phyloP scores from a whole-genome alignment of 768 basidiomycete genomes.

The Russula griseocarnosa region DNA sequence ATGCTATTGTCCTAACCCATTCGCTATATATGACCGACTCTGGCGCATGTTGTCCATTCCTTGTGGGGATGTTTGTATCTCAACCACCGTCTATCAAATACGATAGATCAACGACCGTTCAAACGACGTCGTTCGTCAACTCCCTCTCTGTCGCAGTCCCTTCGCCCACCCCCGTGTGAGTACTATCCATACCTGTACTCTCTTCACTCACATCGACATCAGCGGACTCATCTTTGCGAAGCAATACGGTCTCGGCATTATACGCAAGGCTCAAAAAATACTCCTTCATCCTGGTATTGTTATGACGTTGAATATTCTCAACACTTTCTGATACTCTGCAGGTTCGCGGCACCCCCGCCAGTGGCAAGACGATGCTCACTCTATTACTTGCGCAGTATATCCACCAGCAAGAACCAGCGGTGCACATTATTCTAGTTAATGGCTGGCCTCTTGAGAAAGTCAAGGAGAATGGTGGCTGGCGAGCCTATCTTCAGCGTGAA shows the following conservation, averaged over 20 bases:
- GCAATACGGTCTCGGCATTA: neutral
- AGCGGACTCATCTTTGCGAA: neutral
- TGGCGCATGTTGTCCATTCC: too few species aligned
- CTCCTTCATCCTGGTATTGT: neutral
- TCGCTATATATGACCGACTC: too few species aligned
- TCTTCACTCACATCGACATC: neutral
- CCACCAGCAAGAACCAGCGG: too few species aligned
- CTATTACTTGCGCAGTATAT: neutral
- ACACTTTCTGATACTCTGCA: neutral
- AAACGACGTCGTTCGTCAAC: too few species aligned
- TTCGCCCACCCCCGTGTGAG: neutral
- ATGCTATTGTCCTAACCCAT: too few species aligned
- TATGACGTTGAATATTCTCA: neutral
- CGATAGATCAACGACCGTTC: too few species aligned
- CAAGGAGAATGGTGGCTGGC: too few species aligned
- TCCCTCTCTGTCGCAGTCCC: too few species aligned
- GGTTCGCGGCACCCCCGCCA: neutral
- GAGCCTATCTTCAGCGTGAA: too few species aligned
- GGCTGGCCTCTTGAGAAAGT: too few species aligned
- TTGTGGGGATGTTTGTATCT: neutral
- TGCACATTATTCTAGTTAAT: too few species aligned
- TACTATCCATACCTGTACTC: neutral
- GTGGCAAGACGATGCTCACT: neutral
- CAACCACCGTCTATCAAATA: too few species aligned
- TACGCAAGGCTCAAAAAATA: neutral